Percentiles rank a stretch among this genome's conserved stretches.
These are phyloP conservation scores for Solanum arcanum DNA, from an alignment of 257 asterid species.

Conservation along the genomic window DNA sequence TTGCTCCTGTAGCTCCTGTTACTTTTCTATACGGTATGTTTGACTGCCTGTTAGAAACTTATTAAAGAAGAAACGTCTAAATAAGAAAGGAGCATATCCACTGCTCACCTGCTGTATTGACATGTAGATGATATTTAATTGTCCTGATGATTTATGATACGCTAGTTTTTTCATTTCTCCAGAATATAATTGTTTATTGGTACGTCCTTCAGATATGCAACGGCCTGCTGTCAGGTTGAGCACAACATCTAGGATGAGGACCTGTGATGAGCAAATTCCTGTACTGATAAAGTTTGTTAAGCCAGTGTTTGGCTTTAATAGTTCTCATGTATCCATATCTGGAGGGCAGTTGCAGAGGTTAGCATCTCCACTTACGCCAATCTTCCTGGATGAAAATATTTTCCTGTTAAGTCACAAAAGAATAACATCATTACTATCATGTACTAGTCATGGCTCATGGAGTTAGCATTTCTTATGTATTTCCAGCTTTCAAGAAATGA, in stretches of 20 bases:
- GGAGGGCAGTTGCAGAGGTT: slow-evolving; percentile 77
- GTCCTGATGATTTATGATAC: neutral
- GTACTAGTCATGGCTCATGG: neutral
- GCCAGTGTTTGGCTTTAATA: slow-evolving; percentile 79
- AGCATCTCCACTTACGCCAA: neutral
- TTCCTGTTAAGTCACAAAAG: neutral
- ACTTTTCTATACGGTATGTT: slow-evolving; percentile 80
- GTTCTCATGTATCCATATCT: slow-evolving; percentile 47
- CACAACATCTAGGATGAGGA: slow-evolving; percentile 51
- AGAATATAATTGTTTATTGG: slow-evolving; percentile 1
- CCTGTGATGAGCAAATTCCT: slow-evolving; percentile 43
- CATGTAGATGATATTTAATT: neutral
- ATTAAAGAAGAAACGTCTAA: neutral
- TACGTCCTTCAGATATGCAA: slow-evolving; percentile 44
- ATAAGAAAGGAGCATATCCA: neutral
- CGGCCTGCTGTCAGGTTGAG: slow-evolving; percentile 73
- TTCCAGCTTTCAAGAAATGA: slow-evolving; percentile 59
- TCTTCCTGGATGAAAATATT: neutral
- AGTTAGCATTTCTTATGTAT: neutral
- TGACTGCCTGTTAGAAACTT: neutral
- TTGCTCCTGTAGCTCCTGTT: slow-evolving; percentile 66
- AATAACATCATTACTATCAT: neutral
- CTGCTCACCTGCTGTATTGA: neutral
- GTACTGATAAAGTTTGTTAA: slow-evolving; percentile 55
- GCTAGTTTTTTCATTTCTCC: neutral